phyloP scores from a whole-genome alignment of 169 alveolate genomes.

The Theileria parva region DNA sequence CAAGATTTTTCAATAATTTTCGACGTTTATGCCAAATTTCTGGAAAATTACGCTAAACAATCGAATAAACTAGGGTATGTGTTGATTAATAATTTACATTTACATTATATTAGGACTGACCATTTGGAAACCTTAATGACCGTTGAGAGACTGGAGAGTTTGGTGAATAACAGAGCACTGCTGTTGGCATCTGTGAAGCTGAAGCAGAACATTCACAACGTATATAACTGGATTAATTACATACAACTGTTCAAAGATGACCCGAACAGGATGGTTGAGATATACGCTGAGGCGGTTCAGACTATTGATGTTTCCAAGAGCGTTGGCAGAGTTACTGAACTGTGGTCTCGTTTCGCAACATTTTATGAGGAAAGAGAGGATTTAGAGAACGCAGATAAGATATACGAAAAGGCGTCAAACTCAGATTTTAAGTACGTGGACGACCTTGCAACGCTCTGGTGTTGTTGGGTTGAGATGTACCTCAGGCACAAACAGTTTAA shows the following conservation, averaged over 20 bases:
- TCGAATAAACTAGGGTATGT: slow-evolving; percentile 35
- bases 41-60: slow-evolving; percentile 79
- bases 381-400: slow-evolving; percentile 61
- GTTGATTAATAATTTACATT: neutral
- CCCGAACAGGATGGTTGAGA: slow-evolving; percentile 24
- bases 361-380: slow-evolving; percentile 76
- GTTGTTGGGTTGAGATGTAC: slow-evolving; percentile 77
- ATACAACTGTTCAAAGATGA: slow-evolving; percentile 59
- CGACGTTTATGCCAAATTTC: slow-evolving; percentile 84
- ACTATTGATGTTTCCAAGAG: slow-evolving; percentile 77
- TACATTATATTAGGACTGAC: slow-evolving; percentile 44
- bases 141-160: slow-evolving; percentile 72
- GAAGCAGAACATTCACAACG: slow-evolving; percentile 90
- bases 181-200: slow-evolving; percentile 77
- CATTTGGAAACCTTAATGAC: slow-evolving; percentile 60
- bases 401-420: slow-evolving; percentile 73
- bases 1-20: slow-evolving; percentile 87
- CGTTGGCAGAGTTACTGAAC: slow-evolving; percentile 75
- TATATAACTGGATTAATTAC: slow-evolving; percentile 87
- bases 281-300: slow-evolving; percentile 72
- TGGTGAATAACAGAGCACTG: slow-evolving; percentile 78
- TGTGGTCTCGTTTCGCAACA: slow-evolving; percentile 79
- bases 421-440: slow-evolving; percentile 74
- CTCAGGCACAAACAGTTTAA: slow-evolving; percentile 44
- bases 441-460: slow-evolving; percentile 77